These are phyloP conservation scores for Penicillium italicum DNA, from an alignment of 2,329 filamentous ascomycete genomes.

Conservation along the genomic window DNA sequence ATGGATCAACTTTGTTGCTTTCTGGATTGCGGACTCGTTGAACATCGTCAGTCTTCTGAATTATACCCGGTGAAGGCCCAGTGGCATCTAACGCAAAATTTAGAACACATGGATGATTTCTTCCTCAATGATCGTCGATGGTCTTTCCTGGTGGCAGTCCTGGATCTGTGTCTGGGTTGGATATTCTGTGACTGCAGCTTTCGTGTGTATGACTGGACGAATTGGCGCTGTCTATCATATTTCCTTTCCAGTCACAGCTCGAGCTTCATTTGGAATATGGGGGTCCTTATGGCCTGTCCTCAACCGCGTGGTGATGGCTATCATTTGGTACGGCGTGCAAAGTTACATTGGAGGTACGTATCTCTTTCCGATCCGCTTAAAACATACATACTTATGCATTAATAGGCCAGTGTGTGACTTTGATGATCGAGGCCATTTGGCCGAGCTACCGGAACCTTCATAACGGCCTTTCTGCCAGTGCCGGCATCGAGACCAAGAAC, in stretches of 20 bases:
- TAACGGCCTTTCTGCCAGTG: constrained; percentile 62
- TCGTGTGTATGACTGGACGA: constrained; percentile 73
- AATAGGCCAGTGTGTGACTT: constrained; percentile 69
- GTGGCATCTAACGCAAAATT: constrained; percentile 11
- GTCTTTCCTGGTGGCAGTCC: constrained; percentile 87
- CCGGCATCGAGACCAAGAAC: constrained; percentile 69
- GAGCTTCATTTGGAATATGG: constrained; percentile 84
- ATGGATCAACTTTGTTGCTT: constrained; percentile 81
- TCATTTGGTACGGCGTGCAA: constrained; percentile 77
- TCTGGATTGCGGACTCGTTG: constrained; percentile 81
- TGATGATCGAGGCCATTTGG: constrained; percentile 90
- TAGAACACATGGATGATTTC: constrained; percentile 92
- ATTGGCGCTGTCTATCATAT: constrained; percentile 87
- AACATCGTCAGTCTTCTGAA: constrained; percentile 57
- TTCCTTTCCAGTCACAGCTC: constrained; percentile 75
- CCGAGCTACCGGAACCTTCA: constrained; percentile 56
- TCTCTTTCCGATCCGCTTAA: neutral
- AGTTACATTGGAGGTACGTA: constrained; percentile 66
- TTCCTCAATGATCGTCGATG: constrained; percentile 71
- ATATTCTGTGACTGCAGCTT: constrained; percentile 71
- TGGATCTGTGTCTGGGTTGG: constrained; percentile 87
- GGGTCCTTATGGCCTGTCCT: constrained; percentile 85
- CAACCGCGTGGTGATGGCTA: constrained; percentile 82
- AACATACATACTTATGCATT: neutral
- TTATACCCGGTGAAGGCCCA: neutral